Conservation (phyloP, 305 asterid genomes). For the Lippia alba region DNA sequence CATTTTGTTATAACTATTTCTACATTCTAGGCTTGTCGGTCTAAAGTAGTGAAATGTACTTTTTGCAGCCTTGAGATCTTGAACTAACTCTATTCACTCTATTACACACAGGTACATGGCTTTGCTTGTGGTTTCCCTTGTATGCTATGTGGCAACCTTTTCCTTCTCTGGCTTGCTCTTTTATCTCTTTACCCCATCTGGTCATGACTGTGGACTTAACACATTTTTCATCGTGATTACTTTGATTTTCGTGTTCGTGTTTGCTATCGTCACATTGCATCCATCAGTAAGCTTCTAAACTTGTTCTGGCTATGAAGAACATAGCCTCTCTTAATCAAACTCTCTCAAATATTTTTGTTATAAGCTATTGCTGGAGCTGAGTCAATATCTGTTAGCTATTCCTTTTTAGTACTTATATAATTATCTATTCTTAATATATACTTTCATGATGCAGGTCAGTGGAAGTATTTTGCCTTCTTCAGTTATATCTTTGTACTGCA, state of each 20-base stretch:
- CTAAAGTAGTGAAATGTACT: neutral
- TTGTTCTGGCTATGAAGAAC: slow-evolving; percentile 6
- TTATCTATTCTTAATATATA: slow-evolving; percentile 12
- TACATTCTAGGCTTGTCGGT: neutral
- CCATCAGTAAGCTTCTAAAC: slow-evolving; percentile 69
- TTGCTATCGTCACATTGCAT: slow-evolving; percentile 82
- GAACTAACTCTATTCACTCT: slow-evolving; percentile 14
- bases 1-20: slow-evolving; percentile 10
- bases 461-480: slow-evolving; percentile 95
- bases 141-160: slow-evolving; percentile 78
- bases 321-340: neutral
- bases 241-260: slow-evolving; percentile 64
- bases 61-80: slow-evolving; percentile 23
- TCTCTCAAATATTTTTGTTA: too few relatives aligned
- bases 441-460: slow-evolving; percentile 52
- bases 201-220: slow-evolving; percentile 91
- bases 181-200: slow-evolving; percentile 84
- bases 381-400: neutral
- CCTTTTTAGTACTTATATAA: neutral
- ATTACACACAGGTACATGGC: slow-evolving; percentile 71
- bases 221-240: slow-evolving; percentile 83
- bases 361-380: too few relatives aligned
- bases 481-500: slow-evolving; percentile 86
- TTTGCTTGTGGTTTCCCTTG: slow-evolving; percentile 82
- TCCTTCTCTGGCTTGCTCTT: slow-evolving; percentile 84